Conservation (phyloP, 768 basidiomycete genomes). For the Amanita brunnescens region DNA sequence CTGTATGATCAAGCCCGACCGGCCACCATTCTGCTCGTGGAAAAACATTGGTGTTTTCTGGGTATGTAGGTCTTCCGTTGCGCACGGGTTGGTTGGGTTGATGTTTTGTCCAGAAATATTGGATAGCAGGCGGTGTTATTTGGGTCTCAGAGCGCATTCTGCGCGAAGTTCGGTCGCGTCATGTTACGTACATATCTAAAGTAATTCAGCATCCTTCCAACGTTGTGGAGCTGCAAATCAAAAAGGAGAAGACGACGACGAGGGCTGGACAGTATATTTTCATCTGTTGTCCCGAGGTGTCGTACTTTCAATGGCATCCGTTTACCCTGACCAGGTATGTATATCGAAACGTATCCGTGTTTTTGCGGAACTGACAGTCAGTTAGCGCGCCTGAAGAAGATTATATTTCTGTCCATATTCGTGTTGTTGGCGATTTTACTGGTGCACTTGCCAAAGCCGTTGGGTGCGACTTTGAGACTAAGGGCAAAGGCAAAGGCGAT, state of each 20-base stretch:
- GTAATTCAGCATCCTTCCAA: conserved; percentile 93
- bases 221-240: conserved; percentile 94
- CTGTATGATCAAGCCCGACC: conserved; percentile 92
- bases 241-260: conserved; percentile 83
- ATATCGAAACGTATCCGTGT: neutral
- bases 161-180: conserved; percentile 86
- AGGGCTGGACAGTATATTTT: conserved; percentile 93
- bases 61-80: conserved; percentile 40
- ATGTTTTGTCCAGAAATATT: conserved; percentile 60
- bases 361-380: neutral
- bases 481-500: conserved; percentile 39
- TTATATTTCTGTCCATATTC: conserved; percentile 90
- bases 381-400: conserved; percentile 87
- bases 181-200: conserved; percentile 88
- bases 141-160: conserved; percentile 86
- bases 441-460: conserved; percentile 69
- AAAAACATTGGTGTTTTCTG: conserved; percentile 91
- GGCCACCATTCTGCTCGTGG: conserved; percentile 79
- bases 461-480: conserved; percentile 73
- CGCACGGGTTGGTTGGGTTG: conserved; percentile 6
- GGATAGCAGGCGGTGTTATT: conserved; percentile 80
- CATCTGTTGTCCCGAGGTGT: conserved; percentile 82
- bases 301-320: conserved; percentile 96
- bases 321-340: conserved; percentile 83
- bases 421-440: conserved; percentile 89